A percentile compares a stretch with the other conserved stretches of the same genome.
Conservation (phyloP, 1,284 basidiomycete genomes). For the Spongispora temasekensis region DNA sequence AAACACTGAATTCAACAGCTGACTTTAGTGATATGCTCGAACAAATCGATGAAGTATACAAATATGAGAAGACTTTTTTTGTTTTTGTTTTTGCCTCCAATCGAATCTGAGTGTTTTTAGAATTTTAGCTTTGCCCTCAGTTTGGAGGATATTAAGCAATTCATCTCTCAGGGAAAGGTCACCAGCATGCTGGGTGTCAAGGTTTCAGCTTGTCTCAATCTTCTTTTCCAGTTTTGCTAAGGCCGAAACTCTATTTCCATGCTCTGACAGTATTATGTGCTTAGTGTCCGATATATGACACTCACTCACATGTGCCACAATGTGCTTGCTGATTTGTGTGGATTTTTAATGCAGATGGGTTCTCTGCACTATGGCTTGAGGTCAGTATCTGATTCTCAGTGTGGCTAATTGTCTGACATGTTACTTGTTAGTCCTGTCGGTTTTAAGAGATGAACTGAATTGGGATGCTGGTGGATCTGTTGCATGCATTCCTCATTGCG, state of each 20-base stretch:
- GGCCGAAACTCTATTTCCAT: conserved; percentile 76
- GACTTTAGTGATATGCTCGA: conserved; percentile 82
- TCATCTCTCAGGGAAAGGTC: conserved; percentile 73
- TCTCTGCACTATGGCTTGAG: conserved; percentile 74
- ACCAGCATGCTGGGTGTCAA: conserved; percentile 89
- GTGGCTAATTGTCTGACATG: neutral
- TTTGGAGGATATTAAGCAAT: conserved; percentile 61
- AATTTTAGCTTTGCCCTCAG: conserved; percentile 69
- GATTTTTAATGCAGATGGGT: conserved; percentile 50
- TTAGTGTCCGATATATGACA: conserved; percentile 89
- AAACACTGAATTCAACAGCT: neutral
- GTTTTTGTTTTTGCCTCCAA: neutral
- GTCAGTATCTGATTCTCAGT: conserved; percentile 34
- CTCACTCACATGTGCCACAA: conserved; percentile 91
- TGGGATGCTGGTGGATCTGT: conserved; percentile 82
- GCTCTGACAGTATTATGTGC: conserved; percentile 73
- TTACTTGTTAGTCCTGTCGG: conserved; percentile 62
- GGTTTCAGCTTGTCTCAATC: conserved; percentile 54
- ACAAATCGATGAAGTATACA: conserved; percentile 87
- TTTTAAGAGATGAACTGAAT: conserved; percentile 84
- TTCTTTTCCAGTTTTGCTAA: conserved; percentile 7
- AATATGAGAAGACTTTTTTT: conserved; percentile 56
- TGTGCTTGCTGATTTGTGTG: conserved; percentile 88
- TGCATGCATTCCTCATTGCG: conserved; percentile 83
- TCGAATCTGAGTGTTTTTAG: conserved; percentile 35